Base-by-base conservation (phyloP, 768 basidiomycete genomes). In the Leccinum fibrillosum region DNA sequence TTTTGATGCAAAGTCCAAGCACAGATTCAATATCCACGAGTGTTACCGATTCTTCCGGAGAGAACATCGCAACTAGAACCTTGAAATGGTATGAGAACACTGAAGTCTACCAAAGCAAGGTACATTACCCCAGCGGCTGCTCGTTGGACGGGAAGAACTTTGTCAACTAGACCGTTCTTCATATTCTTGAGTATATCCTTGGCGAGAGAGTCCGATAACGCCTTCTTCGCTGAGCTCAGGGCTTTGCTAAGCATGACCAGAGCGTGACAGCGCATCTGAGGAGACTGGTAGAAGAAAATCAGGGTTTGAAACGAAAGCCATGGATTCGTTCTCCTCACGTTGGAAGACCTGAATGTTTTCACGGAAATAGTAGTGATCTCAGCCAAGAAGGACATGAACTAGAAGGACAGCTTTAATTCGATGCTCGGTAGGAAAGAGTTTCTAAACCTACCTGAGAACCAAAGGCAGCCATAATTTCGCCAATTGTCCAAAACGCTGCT, bases 381-480 rank as follows among this genome's bases (percentile, higher is more conserved):
- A 28, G 87, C 82, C 85, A 95, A 89, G 64, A 94, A 89, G 0
- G 94, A 97, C 94, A 98, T 96, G 69, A 94, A 86, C 92, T 98
- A 61, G 2, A 51, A 32, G 28, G 17, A 37, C 35, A 11, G 44
- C n/a, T 59, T 21, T 45, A 53, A 49, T 17, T 28, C 17, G 49
- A 42, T 28, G 5, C 7, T 54, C 42, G n/a, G 28, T 25, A 26
- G 12, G 9, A 23, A 45, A 48, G n/a, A 47, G 32, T 17, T 15
- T 42, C 35, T n/a, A 17, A 13, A 66, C 86, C 55, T 69, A 90
- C 94, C 77, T 97, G 91, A 5, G 86, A 79, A 5, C 96, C 96
- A 68, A 88, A 91, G 6, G 77, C 78, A 26, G 77, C 82, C 90
- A 98, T 98, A 8, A 98, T 73, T 69, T 96, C 93, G 3, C 94